Evolutionary conservation across 768 basidiomycete species (phyloP).

Genomic region (Agrocybe praecox): DNA sequence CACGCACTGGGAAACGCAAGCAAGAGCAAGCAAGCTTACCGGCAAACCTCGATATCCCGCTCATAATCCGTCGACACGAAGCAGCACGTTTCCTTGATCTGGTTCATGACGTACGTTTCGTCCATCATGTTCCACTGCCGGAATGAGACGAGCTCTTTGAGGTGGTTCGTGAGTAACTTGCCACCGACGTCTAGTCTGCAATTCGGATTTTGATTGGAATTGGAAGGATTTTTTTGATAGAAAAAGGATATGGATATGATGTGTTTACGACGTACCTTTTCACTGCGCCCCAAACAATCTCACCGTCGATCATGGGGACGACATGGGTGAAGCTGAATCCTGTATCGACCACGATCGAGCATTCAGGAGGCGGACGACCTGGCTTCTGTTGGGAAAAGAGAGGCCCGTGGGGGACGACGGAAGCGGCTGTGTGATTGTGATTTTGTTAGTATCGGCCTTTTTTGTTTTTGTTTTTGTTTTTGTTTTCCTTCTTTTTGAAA

Average conservation of each 20-base stretch:
- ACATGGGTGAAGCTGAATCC: slow-evolving; percentile 96
- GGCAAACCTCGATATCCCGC: slow-evolving; percentile 74
- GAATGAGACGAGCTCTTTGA: slow-evolving; percentile 92
- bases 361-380: slow-evolving; percentile 64
- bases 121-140: slow-evolving; percentile 99
- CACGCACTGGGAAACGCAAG: no score
- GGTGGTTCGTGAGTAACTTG: slow-evolving; percentile 92
- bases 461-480: no score
- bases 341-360: slow-evolving; percentile 81
- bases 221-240: no score
- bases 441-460: slow-evolving; percentile 11
- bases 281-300: slow-evolving; percentile 78
- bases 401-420: slow-evolving; percentile 72
- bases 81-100: slow-evolving; percentile 89
- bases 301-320: slow-evolving; percentile 76
- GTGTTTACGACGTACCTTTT: slow-evolving; percentile 78
- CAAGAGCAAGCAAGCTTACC: slow-evolving; percentile 50
- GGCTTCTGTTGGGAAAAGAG: slow-evolving; percentile 53
- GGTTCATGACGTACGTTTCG: slow-evolving; percentile 91
- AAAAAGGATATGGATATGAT: background rate
- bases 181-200: slow-evolving; percentile 91
- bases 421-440: slow-evolving; percentile 63
- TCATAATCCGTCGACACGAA: slow-evolving; percentile 79
- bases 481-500: no score
- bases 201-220: no score